Evolutionary conservation across 805 yeast genomes (phyloP).

Genomic region (Clavispora phyllophila): DNA sequence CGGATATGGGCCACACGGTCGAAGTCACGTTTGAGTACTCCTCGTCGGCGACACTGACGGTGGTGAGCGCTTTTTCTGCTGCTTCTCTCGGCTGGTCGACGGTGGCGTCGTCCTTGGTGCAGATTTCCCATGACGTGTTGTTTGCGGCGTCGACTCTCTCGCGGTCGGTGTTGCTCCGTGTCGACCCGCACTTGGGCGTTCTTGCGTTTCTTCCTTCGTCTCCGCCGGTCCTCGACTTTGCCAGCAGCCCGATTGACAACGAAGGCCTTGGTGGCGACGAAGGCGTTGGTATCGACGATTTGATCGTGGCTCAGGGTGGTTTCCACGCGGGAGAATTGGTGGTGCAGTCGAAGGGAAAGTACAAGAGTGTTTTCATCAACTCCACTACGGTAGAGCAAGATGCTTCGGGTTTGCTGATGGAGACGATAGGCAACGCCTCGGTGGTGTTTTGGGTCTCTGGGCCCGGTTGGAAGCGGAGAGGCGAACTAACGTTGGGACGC

Average conservation of each 20-base stretch:
- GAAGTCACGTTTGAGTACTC: conserved; percentile 17
- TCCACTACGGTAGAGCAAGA: background rate
- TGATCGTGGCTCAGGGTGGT: conserved; percentile 31
- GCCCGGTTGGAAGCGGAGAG: background rate
- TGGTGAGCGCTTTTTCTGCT: conserved; percentile 14
- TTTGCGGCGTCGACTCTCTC: conserved; percentile 28
- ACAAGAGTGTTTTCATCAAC: background rate
- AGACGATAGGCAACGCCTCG: background rate
- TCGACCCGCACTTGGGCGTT: conserved; percentile 18
- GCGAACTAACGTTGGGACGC: background rate
- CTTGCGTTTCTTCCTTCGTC: conserved; percentile 15
- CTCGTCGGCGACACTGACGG: background rate
- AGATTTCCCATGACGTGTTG: conserved; percentile 22
- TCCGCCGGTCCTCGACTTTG: conserved; percentile 29
- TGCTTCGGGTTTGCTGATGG: background rate
- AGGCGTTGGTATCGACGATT: no score
- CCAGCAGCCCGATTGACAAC: conserved; percentile 1
- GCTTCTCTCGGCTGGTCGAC: conserved; percentile 27
- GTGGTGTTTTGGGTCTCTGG: background rate
- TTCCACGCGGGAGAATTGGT: conserved; percentile 28
- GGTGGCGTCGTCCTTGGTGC: conserved; percentile 24
- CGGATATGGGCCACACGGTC: conserved; percentile 26
- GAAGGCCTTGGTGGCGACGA: no score
- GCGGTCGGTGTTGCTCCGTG: conserved; percentile 26
- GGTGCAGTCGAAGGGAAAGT: background rate